Evolutionary conservation across 75 land plant genomes (phyloP).

Genomic region (Adiantum capillusveneris): DNA sequence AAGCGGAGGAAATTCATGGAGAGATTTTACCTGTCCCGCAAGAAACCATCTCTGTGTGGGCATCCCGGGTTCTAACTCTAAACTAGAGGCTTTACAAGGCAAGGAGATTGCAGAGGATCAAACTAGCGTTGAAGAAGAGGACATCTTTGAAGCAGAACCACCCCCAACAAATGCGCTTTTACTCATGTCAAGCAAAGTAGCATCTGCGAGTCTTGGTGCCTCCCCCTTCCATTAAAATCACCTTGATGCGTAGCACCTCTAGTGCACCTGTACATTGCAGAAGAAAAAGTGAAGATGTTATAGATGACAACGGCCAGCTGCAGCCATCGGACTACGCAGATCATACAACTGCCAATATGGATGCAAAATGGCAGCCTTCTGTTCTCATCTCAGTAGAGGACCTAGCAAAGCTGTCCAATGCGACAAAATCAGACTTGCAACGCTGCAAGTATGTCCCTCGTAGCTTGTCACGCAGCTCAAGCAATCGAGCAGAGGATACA

Average conservation of each 20-base stretch:
- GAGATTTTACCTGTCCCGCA: no score
- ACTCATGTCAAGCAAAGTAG: constrained; percentile 27
- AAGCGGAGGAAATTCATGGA: no score
- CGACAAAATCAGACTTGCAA: background rate
- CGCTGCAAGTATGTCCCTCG: background rate
- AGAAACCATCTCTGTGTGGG: no score
- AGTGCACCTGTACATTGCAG: constrained; percentile 1
- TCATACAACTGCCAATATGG: no score
- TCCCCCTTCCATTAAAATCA: background rate
- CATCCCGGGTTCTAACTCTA: background rate
- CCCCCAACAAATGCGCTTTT: constrained; percentile 70
- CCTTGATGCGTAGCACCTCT: constrained; percentile 1
- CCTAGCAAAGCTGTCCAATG: background rate
- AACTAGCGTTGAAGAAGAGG: background rate
- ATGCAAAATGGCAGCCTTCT: no score
- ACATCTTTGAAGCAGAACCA: constrained; percentile 25
- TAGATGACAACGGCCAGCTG: background rate
- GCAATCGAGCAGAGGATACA: background rate
- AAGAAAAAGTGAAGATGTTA: background rate
- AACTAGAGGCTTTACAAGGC: background rate
- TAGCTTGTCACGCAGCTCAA: background rate
- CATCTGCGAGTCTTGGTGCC: background rate
- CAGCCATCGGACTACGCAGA: no score
- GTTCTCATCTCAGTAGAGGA: background rate
- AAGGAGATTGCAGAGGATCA: constrained; percentile 3